Base-by-base conservation (phyloP, 306 rosid genomes). In the Castanospermum australe region DNA sequence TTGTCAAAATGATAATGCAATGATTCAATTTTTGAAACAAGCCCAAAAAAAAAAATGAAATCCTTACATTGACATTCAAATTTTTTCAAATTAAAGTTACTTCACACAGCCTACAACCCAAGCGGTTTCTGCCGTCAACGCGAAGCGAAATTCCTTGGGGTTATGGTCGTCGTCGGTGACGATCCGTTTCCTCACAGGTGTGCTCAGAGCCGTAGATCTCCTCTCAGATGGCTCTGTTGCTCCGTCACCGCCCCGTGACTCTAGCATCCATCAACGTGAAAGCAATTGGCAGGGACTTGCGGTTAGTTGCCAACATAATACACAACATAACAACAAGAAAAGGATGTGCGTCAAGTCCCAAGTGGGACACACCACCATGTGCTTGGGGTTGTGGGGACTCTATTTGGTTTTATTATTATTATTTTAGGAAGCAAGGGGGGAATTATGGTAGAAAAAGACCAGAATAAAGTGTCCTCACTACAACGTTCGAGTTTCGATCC, bases 401-500 rank as follows among this genome's bases (percentile, higher is more conserved):
- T 35, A 15, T 51, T 36, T 36, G 22, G 65, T 71, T 76, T 56
- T 12, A 5, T 14, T 75, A 8, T 3, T 28, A n/a, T n/a, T n/a
- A n/a, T 14, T 6, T 6, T 1, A 6, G 0, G 25, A 18, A n/a
- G n/a, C 38, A 72, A 42, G 36, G 69, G 25, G 13, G 24, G 14
- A 56, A 33, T 63, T 57, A n/a, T 63, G 5, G 64, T 51, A 69
- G 63, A 13, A 42, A 79, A 77, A 22, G 45, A 71, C 59, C 73
- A 30, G n/a, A n/a, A n/a, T 73, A 57, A 65, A 48, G 83, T 76
- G 85, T 71, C 80, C 82, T 85, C 89, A 75, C 77, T 65, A 8
- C 74, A 86, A 83, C 89, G 85, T 76, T 86, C 87, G 85, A 86
- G 8, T 84, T 80, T 75, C 35, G 82, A 25, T 62, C 70, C 35